These are phyloP conservation scores for Leccinum pallidistipes DNA, from an alignment of 1,284 basidiomycete species.

Conservation along the genomic window DNA sequence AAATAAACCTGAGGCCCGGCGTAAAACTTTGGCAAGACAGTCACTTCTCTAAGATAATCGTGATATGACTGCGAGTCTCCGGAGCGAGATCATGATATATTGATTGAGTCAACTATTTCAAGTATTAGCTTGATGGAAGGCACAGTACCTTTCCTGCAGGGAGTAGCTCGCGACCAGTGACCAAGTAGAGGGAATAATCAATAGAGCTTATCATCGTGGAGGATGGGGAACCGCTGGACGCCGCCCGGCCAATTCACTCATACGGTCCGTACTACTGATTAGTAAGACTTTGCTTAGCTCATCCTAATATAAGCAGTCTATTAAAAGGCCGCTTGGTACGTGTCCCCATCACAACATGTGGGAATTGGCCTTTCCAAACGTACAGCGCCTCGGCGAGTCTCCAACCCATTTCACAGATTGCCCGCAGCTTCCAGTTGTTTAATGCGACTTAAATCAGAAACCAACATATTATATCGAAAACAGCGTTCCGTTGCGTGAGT, in stretches of 20 bases:
- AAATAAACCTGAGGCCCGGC: neutral
- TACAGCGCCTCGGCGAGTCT: too few relatives aligned
- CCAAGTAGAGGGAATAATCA: constrained; percentile 84
- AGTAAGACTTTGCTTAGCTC: neutral
- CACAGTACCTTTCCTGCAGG: constrained; percentile 71
- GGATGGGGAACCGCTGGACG: neutral
- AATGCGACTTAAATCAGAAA: neutral
- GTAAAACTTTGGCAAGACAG: neutral
- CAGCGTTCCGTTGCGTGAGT: neutral
- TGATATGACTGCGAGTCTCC: constrained; percentile 45
- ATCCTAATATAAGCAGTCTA: too few relatives aligned
- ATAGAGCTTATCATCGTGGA: constrained; percentile 26
- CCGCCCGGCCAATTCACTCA: too few relatives aligned
- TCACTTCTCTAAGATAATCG: constrained; percentile 76
- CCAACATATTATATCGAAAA: neutral
- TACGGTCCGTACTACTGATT: neutral
- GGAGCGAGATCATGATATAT: neutral
- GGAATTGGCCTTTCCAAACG: too few relatives aligned
- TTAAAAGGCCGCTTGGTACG: too few relatives aligned
- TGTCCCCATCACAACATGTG: too few relatives aligned
- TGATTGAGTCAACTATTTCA: neutral
- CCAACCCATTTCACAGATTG: too few relatives aligned
- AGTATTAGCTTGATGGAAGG: neutral
- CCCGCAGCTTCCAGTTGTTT: too few relatives aligned
- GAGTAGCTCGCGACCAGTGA: constrained; percentile 81